These are phyloP conservation scores for Neoarthrinium moseri DNA, from an alignment of 2,329 filamentous ascomycete genomes.

Conservation along the genomic window DNA sequence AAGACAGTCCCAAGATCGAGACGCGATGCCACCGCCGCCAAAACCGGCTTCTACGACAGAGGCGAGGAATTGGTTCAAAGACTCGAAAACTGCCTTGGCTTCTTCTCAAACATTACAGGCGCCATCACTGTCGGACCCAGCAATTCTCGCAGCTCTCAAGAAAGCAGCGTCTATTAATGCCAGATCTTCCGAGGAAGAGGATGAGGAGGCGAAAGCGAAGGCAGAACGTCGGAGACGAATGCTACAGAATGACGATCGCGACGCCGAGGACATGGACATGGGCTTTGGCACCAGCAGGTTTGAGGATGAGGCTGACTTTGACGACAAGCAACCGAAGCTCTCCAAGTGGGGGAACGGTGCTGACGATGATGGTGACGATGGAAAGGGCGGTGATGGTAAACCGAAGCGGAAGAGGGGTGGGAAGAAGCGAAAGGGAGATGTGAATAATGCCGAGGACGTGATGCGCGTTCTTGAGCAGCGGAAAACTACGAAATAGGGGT, in stretches of 20 bases:
- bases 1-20: conserved; percentile 20
- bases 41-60: conserved; percentile 32
- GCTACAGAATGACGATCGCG: conserved; percentile 70
- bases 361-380: conserved; percentile 50
- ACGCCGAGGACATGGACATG: conserved; percentile 89
- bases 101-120: conserved; percentile 50
- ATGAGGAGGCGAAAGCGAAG: conserved; percentile 51
- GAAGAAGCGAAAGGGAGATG: conserved; percentile 77
- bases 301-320: conserved; percentile 84
- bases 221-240: conserved; percentile 72
- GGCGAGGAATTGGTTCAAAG: conserved; percentile 63
- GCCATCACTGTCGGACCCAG: conserved; percentile 68
- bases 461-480: conserved; percentile 71
- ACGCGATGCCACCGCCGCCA: conserved; percentile 46
- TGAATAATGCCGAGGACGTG: conserved; percentile 77
- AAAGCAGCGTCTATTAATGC: conserved; percentile 69
- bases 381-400: conserved; percentile 40
- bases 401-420: conserved; percentile 66
- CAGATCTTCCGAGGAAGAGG: conserved; percentile 36
- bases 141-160: conserved; percentile 80
- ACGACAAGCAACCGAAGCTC: conserved; percentile 64
- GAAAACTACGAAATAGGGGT: conserved; percentile 32
- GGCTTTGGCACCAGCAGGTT: conserved; percentile 88
- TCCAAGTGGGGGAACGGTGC: conserved; percentile 60
- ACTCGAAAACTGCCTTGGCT: conserved; percentile 52